Base-by-base conservation (phyloP, 1,284 basidiomycete genomes). In the Neotropicomus parvogracilis region DNA sequence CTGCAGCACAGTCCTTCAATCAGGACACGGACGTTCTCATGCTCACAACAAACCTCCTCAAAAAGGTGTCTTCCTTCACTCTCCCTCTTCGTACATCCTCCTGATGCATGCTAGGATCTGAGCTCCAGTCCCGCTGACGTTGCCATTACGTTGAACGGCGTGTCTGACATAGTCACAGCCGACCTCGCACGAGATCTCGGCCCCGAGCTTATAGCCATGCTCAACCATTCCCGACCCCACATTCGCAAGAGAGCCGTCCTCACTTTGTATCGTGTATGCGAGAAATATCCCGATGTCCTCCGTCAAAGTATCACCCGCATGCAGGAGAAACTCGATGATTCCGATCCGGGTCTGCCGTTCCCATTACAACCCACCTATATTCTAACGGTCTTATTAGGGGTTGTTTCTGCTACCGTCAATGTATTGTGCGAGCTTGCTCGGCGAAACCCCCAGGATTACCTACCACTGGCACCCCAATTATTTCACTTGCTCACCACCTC, bases 11-110 rank as follows among this genome's bases (percentile, higher is more conserved):
- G 67, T 95, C 93, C 0, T 99, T 99, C 67, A 80, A 86, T 26
- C 82, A 91, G 54, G 91, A 97, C 53, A 98, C 95, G 0, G 95
- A 99, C 59, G 95, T 99, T 32, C 82, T 98, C 19, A 97, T 99
- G 78, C 80, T 99, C 38, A 97, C 95, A 0, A 97, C 97, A 9
- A 99, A 99, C 70, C 76, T 95, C 26, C 78, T 99, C 60, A 98
- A 99, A 77, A 99, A 99, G 81, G 94, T 91, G 52, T 52, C 79
- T 62, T 14, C 12, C 32, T 10, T 16, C 26, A n/a, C 37, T 14
- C 35, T 10, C 12, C n/a, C 28, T n/a, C n/a, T n/a, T n/a, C n/a
- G n/a, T n/a, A n/a, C n/a, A n/a, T n/a, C 39, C 34, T 44, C 20
- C 37, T 49, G 21, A 53, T 34, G 39, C n/a, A 39, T 45, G 54